Percentiles rank a stretch among this genome's conserved stretches.
These are phyloP conservation scores for Neodidymelliopsis sp. DNA, from an alignment of 2,329 filamentous ascomycete genomes.

Conservation along the genomic window DNA sequence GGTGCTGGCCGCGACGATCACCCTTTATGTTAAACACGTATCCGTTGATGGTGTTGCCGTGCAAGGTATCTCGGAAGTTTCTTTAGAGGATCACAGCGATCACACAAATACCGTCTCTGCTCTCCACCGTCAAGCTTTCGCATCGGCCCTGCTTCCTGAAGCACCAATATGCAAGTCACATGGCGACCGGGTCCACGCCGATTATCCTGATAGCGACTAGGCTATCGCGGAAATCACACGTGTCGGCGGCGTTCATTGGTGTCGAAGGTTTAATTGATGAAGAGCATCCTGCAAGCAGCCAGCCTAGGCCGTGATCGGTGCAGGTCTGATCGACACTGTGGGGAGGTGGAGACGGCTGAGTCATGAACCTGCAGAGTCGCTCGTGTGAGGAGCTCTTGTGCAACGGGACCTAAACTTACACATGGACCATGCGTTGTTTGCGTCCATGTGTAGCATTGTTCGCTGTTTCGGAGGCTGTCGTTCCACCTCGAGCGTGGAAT, in stretches of 20 bases:
- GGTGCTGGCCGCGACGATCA: too few relatives aligned
- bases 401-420: conserved; percentile 11
- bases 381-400: neutral
- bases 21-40: too few relatives aligned
- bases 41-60: neutral
- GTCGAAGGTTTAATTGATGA: neutral
- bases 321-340: conserved; percentile 9
- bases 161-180: conserved; percentile 5
- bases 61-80: neutral
- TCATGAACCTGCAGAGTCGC: conserved; percentile 9
- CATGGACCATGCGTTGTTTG: conserved; percentile 7
- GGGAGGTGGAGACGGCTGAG: conserved; percentile 5
- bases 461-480: neutral
- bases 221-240: neutral
- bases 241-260: conserved; percentile 1
- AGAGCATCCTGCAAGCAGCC: neutral
- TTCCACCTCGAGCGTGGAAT: too few relatives aligned
- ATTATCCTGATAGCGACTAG: conserved; percentile 2
- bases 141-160: conserved; percentile 5
- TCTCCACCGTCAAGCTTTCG: conserved; percentile 6
- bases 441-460: neutral
- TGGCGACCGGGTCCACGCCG: conserved; percentile 4
- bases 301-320: conserved; percentile 1
- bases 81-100: neutral
- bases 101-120: conserved; percentile 1